These are phyloP conservation scores for Rhodomyrtus psidioides DNA, from an alignment of 441 rosid genomes.

Conservation along the genomic window DNA sequence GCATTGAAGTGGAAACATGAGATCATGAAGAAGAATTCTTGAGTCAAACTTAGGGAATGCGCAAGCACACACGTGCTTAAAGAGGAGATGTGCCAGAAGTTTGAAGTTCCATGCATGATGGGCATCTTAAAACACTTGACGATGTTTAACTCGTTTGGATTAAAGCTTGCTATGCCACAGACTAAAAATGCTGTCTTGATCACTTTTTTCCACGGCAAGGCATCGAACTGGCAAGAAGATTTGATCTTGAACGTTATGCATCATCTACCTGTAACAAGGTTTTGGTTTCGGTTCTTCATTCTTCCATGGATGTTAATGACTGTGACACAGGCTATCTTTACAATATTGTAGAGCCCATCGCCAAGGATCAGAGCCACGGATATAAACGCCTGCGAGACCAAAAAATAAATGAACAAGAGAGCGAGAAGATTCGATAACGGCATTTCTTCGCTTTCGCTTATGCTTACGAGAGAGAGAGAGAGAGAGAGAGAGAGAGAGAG, in stretches of 20 bases:
- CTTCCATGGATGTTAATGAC: not conserved
- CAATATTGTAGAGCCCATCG: conserved; percentile 11
- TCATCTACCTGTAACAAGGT: not conserved
- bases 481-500: not conserved
- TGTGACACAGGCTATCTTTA: not conserved
- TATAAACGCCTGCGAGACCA: conserved; percentile 2
- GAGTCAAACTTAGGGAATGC: not conserved
- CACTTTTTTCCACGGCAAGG: not conserved
- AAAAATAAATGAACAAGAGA: not conserved
- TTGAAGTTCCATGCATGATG: not conserved
- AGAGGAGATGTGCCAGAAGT: not conserved
- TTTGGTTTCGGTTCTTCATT: not conserved
- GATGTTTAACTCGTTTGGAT: not conserved
- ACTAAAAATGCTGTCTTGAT: not conserved
- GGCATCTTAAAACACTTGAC: not conserved
- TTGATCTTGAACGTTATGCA: not conserved
- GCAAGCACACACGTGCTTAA: not conserved
- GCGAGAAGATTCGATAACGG: not conserved
- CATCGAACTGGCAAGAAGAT: not conserved
- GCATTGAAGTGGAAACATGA: not conserved
- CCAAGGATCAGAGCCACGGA: conserved; percentile 9
- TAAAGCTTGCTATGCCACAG: not conserved
- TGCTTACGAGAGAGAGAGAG: not conserved
- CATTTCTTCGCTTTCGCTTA: not conserved
- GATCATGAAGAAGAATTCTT: not conserved